phyloP scores from a whole-genome alignment of 78 protist species.

The Dictyostelium purpureum region DNA sequence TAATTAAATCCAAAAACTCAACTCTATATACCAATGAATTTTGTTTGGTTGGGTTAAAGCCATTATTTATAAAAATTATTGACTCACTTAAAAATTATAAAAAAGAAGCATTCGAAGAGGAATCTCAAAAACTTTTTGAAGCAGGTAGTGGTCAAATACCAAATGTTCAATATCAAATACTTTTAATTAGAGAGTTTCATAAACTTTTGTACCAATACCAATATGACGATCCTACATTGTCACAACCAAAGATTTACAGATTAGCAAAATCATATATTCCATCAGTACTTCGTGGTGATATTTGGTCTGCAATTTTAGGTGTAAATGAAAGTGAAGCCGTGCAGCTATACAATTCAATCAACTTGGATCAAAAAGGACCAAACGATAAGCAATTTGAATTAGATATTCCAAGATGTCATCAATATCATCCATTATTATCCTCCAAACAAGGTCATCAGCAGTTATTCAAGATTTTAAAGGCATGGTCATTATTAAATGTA shows the following conservation, averaged over 20 bases:
- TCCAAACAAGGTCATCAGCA: conserved; percentile 71
- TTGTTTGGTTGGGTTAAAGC: background rate
- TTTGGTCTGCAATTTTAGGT: conserved; percentile 90
- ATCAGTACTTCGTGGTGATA: conserved; percentile 76
- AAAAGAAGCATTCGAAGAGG: background rate
- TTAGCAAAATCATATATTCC: conserved; percentile 78
- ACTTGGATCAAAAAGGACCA: conserved; percentile 31
- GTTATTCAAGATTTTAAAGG: conserved; percentile 69
- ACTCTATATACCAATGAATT: conserved; percentile 11
- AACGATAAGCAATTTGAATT: conserved; percentile 87
- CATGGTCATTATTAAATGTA: conserved; percentile 67
- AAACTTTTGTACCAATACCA: conserved; percentile 30
- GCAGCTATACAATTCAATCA: background rate
- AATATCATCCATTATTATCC: conserved; percentile 82
- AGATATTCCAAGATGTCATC: conserved; percentile 95
- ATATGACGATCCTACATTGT: conserved; percentile 49
- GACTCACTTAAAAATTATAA: background rate
- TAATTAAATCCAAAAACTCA: conserved; percentile 28
- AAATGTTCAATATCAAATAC: conserved; percentile 32
- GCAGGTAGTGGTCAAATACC: background rate
- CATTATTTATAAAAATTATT: background rate
- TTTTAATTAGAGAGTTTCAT: conserved; percentile 33
- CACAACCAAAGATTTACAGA: conserved; percentile 73
- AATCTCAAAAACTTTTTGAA: background rate
- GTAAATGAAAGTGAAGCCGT: conserved; percentile 15